These are phyloP conservation scores for Carex scoparia DNA, from an alignment of 176 grass and related monocot species.

Conservation along the genomic window DNA sequence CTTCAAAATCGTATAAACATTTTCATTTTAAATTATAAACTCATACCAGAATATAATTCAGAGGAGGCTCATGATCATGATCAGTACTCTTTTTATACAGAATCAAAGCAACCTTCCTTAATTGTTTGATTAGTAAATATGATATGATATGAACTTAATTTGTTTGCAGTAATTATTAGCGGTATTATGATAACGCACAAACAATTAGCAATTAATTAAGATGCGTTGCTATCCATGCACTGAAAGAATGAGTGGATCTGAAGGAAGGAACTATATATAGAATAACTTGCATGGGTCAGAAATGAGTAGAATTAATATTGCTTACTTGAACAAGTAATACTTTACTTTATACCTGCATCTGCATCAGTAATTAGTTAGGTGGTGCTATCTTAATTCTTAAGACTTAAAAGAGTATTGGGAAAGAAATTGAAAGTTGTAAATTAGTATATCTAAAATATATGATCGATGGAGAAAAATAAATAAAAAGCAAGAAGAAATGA, in stretches of 20 bases:
- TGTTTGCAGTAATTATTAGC: not conserved
- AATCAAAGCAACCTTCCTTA: not conserved
- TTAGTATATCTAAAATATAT: too few relatives aligned
- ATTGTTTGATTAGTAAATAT: not conserved
- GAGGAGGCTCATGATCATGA: not conserved
- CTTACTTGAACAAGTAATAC: not conserved
- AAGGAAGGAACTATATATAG: constrained; percentile 14
- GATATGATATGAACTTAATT: not conserved
- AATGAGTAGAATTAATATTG: not conserved
- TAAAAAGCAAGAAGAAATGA: too few relatives aligned
- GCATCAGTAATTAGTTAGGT: constrained; percentile 19
- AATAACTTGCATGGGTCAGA: constrained; percentile 10
- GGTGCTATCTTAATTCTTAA: not conserved
- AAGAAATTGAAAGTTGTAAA: too few relatives aligned
- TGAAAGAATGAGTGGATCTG: constrained; percentile 23
- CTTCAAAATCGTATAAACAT: constrained; percentile 27
- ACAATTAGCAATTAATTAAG: not conserved
- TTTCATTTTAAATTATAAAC: not conserved
- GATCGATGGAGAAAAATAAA: too few relatives aligned
- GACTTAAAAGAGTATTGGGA: not conserved
- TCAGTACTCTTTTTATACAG: not conserved
- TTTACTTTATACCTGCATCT: constrained; percentile 19
- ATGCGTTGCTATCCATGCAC: constrained; percentile 11
- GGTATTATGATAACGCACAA: not conserved
- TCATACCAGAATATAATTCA: not conserved